These are phyloP conservation scores for Rheum nobile DNA, from an alignment of 148 eudicot species.

Conservation along the genomic window DNA sequence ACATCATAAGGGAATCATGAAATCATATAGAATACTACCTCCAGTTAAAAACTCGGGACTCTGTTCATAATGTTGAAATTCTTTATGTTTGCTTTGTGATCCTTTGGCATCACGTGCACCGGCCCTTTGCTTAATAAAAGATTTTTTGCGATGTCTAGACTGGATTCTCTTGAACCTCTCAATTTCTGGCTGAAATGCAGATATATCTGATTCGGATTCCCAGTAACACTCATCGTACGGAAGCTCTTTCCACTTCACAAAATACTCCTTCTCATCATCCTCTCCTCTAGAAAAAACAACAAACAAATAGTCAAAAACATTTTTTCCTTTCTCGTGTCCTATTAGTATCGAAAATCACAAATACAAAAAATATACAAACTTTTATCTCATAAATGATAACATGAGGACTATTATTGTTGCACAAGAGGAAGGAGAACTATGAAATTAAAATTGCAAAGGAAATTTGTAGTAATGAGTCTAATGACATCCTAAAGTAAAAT, in stretches of 20 bases:
- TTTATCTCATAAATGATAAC: not conserved
- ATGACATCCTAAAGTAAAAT: not conserved
- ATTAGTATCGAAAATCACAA: not conserved
- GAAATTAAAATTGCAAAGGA: not conserved
- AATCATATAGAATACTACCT: conserved; percentile 21
- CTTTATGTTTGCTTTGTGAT: conserved; percentile 51
- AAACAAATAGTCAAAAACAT: conserved; percentile 1
- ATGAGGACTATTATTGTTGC: not conserved
- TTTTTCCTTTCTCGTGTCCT: not conserved
- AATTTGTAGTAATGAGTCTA: not conserved
- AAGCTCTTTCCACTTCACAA: conserved; percentile 90
- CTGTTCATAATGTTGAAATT: conserved; percentile 79
- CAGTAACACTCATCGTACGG: conserved; percentile 87
- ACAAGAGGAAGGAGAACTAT: not conserved
- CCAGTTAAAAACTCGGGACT: conserved; percentile 82
- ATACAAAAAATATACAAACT: not conserved
- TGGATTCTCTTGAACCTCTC: conserved; percentile 52
- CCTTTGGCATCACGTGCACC: conserved; percentile 39
- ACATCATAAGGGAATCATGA: not conserved
- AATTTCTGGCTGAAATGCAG: conserved; percentile 65
- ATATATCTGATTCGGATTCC: conserved; percentile 82
- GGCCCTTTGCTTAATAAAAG: conserved; percentile 43
- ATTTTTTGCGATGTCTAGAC: conserved; percentile 45
- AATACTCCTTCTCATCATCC: conserved; percentile 75
- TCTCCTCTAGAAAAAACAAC: conserved; percentile 36